Percentiles rank a stretch among this genome's conserved stretches.
These are phyloP conservation scores for Didymella pomorum DNA, from an alignment of 2,329 filamentous ascomycete species.

Conservation along the genomic window DNA sequence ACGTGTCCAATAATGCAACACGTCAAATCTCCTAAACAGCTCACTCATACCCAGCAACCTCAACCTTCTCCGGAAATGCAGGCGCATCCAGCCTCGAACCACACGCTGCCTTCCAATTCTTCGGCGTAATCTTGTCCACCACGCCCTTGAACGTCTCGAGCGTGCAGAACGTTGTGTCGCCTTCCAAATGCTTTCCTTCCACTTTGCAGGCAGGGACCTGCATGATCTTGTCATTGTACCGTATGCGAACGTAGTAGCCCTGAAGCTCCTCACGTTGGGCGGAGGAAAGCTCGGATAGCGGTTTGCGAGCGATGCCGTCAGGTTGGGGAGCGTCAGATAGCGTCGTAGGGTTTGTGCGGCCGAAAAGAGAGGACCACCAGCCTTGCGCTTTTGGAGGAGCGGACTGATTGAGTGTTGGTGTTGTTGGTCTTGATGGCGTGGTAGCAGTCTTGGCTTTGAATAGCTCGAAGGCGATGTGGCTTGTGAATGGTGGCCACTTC, in stretches of 20 bases:
- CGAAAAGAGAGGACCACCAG: constrained; percentile 52
- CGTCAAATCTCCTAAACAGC: too few species aligned
- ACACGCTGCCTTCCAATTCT: constrained; percentile 76
- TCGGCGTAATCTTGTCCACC: constrained; percentile 87
- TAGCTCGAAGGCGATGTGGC: constrained; percentile 88
- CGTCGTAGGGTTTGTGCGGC: constrained; percentile 28
- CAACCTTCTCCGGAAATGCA: constrained; percentile 56
- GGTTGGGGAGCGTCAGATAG: constrained; percentile 14
- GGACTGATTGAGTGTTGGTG: constrained; percentile 10
- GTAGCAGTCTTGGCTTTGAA: constrained; percentile 66
- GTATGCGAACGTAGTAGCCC: constrained; percentile 85
- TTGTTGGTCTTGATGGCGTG: constrained; percentile 9
- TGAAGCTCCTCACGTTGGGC: constrained; percentile 68
- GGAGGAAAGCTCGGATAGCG: constrained; percentile 62
- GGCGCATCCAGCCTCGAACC: constrained; percentile 63
- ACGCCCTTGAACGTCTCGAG: constrained; percentile 90
- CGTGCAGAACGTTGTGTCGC: constrained; percentile 90
- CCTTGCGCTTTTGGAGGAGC: constrained; percentile 30
- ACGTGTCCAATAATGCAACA: too few species aligned
- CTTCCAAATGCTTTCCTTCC: constrained; percentile 81
- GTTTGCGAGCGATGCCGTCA: constrained; percentile 67
- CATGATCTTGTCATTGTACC: constrained; percentile 89
- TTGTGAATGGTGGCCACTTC: constrained; percentile 92
- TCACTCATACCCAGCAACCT: constrained; percentile 46
- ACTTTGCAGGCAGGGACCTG: constrained; percentile 81